Evolutionary conservation across 352 stramenopile genomes (phyloP), one percentile per base, ranked within the genome.

Genomic region (Pelagophyceae sp.): DNA sequence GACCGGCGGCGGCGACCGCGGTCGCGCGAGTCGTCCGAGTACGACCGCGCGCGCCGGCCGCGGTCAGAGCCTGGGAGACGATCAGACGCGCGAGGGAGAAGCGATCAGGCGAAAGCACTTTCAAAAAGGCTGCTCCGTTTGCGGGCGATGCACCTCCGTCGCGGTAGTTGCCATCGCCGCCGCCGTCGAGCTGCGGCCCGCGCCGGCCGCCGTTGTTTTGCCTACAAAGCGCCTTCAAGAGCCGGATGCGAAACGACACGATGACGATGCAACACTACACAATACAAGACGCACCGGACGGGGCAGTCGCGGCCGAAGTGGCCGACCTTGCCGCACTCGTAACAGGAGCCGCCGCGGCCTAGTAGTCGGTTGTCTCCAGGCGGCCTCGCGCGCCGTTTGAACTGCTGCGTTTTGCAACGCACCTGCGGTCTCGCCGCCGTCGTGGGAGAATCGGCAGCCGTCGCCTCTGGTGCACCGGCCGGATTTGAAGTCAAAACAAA

Each of bases 251-350:
- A 60, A 60, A 60, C 17, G 25, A 25, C 15, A 25, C 17, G 17
- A 15, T 25, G 50, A 60, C 25, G 17, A 15, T 15, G 15, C 50
- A 15, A 25, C 50, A 15, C 17, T 60, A 25, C 50, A n/a, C n/a
- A n/a, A n/a, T n/a, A n/a, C n/a, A n/a, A n/a, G n/a, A 37, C 67
- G 27, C 31, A 3, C 1, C 67, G 67, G 6, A 74, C n/a, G 15
- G 67, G 67, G 67, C 67, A 74, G 67, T 74, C 67, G 20, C 67
- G 67, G 17, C 67, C 67, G 38, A 74, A 58, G 67, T 74, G 67
- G 38, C 67, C 67, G 2, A 15, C 11, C 67, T 51, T 31, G 67
- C 67, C 67, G 67, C 67, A 74, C 67, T 74, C 67, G 67, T 35
- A 74, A 37, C 67, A 74, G 23, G 33, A 1, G 31, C 6, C 27